phyloP scores from a whole-genome alignment of 2,329 filamentous ascomycete genomes.

The Monosporascus sp. region DNA sequence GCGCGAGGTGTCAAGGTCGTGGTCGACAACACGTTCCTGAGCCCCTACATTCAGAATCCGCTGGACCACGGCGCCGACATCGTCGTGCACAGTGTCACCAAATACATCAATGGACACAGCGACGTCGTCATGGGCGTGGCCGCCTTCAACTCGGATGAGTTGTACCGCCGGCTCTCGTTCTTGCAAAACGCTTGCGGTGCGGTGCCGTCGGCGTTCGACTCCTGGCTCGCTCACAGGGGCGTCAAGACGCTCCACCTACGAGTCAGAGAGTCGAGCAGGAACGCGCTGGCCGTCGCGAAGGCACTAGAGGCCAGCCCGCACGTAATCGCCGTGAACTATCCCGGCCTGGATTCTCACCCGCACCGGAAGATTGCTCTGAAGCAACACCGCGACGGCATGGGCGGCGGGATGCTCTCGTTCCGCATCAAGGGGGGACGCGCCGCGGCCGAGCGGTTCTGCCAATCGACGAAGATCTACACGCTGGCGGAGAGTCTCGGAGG shows the following conservation, averaged over 20 bases:
- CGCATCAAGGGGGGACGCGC: slow-evolving; percentile 80
- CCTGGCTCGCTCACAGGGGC: slow-evolving; percentile 95
- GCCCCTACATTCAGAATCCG: slow-evolving; percentile 94
- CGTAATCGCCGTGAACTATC: slow-evolving; percentile 92
- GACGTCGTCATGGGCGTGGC: slow-evolving; percentile 98
- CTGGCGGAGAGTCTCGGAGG: slow-evolving; percentile 89
- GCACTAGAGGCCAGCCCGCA: slow-evolving; percentile 75
- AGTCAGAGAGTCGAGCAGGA: slow-evolving; percentile 75
- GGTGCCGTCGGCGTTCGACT: slow-evolving; percentile 91
- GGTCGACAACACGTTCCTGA: slow-evolving; percentile 99
- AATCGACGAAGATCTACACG: slow-evolving; percentile 82
- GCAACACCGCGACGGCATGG: slow-evolving; percentile 92
- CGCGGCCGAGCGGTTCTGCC: slow-evolving; percentile 89
- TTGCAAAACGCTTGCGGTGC: slow-evolving; percentile 97
- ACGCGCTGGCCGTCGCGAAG: slow-evolving; percentile 71
- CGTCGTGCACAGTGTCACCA: slow-evolving; percentile 94
- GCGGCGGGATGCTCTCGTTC: slow-evolving; percentile 97
- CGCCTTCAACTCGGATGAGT: slow-evolving; percentile 81
- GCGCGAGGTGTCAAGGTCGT: slow-evolving; percentile 87
- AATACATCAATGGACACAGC: slow-evolving; percentile 97
- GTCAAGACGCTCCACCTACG: slow-evolving; percentile 95
- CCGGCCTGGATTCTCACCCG: slow-evolving; percentile 80
- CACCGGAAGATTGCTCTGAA: slow-evolving; percentile 79
- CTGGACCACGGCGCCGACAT: slow-evolving; percentile 94
- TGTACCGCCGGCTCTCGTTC: slow-evolving; percentile 76